Percentiles rank a stretch among this genome's conserved stretches.
Evolutionary conservation across 164 flowering plant species (phyloP).

Genomic region (Malania oleifera): DNA sequence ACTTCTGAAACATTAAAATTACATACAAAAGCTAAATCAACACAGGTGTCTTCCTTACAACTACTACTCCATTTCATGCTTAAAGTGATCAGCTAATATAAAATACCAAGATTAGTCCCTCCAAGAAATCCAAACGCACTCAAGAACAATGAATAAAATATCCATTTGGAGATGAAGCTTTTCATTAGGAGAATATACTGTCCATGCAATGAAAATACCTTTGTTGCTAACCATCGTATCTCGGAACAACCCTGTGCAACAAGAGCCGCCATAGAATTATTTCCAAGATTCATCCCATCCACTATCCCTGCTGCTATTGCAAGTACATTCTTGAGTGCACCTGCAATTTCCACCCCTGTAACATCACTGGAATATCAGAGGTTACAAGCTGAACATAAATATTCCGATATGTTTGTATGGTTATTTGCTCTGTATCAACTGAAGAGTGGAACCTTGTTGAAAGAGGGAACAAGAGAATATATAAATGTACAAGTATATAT

Average conservation of each 20-base stretch:
- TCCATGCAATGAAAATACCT: constrained; percentile 34
- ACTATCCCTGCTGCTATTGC: constrained; percentile 99
- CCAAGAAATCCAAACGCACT: neutral
- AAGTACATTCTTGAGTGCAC: constrained; percentile 96
- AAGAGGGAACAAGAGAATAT: neutral
- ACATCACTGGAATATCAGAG: constrained; percentile 86
- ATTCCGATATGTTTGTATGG: neutral
- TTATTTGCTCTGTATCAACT: neutral
- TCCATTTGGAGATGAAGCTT: neutral
- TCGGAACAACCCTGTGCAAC: constrained; percentile 98
- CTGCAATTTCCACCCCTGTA: constrained; percentile 98
- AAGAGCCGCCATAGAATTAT: constrained; percentile 98
- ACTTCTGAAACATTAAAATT: no score
- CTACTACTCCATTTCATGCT: neutral
- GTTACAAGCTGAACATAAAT: constrained; percentile 40
- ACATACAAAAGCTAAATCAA: no score
- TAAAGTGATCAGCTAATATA: neutral
- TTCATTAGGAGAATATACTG: neutral
- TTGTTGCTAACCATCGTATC: constrained; percentile 94
- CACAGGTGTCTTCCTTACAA: no score
- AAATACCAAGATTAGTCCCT: neutral
- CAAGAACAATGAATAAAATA: neutral
- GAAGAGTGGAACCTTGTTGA: neutral
- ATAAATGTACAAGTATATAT: no score
- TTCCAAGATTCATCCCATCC: constrained; percentile 90